A percentile compares a stretch with the other conserved stretches of the same genome.
phyloP scores from a whole-genome alignment of 495 filamentous ascomycete species.

The Podospora appendiculata region DNA sequence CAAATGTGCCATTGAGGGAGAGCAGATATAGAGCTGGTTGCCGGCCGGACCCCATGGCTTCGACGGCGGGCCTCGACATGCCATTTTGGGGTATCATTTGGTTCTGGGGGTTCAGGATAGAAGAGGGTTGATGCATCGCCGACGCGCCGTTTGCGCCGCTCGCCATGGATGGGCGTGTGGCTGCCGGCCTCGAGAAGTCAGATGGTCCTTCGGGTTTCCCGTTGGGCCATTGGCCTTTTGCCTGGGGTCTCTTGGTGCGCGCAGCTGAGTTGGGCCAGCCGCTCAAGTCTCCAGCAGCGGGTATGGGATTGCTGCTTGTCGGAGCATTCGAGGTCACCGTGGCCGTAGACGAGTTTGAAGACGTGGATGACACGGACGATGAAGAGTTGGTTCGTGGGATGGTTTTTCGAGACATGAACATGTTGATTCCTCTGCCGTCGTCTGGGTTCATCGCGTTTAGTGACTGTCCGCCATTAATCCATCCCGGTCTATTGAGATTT shows the following conservation, averaged over 20 bases:
- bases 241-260: slow-evolving; percentile 63
- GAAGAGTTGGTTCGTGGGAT: slow-evolving; percentile 81
- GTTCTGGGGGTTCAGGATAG: slow-evolving; percentile 51
- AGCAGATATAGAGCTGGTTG: slow-evolving; percentile 72
- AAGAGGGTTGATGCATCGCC: slow-evolving; percentile 66
- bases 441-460: slow-evolving; percentile 77
- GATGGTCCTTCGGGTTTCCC: slow-evolving; percentile 31
- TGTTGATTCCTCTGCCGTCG: slow-evolving; percentile 64
- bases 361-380: slow-evolving; percentile 68
- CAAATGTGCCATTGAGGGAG: slow-evolving; percentile 90
- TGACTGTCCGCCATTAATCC: slow-evolving; percentile 68
- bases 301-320: slow-evolving; percentile 24
- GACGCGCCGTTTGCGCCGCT: slow-evolving; percentile 55
- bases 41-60: slow-evolving; percentile 47
- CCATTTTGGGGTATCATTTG: slow-evolving; percentile 29
- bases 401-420: slow-evolving; percentile 80
- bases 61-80: slow-evolving; percentile 42
- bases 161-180: slow-evolving; percentile 37
- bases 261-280: slow-evolving; percentile 43
- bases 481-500: slow-evolving; percentile 53
- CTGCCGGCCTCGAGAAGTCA: slow-evolving; percentile 37
- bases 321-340: slow-evolving; percentile 40
- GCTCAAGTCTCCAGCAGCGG: slow-evolving; percentile 32
- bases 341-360: slow-evolving; percentile 56
- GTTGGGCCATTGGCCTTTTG: slow-evolving; percentile 64